phyloP scores from a whole-genome alignment of 2,329 filamentous ascomycete species.

The Penicillium decumbens region DNA sequence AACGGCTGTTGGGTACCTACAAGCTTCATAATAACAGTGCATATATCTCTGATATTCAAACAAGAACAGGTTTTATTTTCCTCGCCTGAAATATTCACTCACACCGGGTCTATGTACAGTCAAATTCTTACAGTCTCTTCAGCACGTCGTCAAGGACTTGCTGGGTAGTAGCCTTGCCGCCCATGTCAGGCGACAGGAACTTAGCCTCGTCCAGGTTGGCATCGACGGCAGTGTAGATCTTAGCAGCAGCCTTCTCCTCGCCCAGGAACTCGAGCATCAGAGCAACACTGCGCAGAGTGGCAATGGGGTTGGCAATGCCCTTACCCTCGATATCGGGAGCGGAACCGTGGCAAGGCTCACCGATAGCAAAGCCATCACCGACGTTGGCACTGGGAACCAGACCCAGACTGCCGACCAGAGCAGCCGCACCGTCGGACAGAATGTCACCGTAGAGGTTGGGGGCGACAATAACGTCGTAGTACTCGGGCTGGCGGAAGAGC shows the following conservation, averaged over 20 bases:
- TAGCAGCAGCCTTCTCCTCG: conserved; percentile 77
- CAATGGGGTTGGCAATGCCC: conserved; percentile 93
- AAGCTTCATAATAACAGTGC: not conserved
- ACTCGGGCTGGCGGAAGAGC: conserved; percentile 90
- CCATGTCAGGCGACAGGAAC: conserved; percentile 82
- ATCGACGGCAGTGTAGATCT: conserved; percentile 89
- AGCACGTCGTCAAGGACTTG: conserved; percentile 86
- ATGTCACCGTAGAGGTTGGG: conserved; percentile 98
- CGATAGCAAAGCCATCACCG: conserved; percentile 88
- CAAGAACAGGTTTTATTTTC: not conserved
- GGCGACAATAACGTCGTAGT: conserved; percentile 96
- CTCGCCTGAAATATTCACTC: not conserved
- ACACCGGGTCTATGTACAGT: conserved; percentile 14
- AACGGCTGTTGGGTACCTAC: not conserved
- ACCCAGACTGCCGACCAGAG: conserved; percentile 84
- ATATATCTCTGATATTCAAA: not conserved
- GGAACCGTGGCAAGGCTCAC: conserved; percentile 94
- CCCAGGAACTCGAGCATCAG: conserved; percentile 96
- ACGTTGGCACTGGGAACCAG: conserved; percentile 95
- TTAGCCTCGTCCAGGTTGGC: conserved; percentile 78
- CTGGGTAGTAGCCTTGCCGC: conserved; percentile 77
- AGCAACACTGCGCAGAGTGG: conserved; percentile 82
- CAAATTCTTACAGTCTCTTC: conserved; percentile 61
- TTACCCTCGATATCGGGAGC: conserved; percentile 93
- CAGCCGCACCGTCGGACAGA: conserved; percentile 88